phyloP scores from a whole-genome alignment of 331 rosid species.

The Quercus tomentella region DNA sequence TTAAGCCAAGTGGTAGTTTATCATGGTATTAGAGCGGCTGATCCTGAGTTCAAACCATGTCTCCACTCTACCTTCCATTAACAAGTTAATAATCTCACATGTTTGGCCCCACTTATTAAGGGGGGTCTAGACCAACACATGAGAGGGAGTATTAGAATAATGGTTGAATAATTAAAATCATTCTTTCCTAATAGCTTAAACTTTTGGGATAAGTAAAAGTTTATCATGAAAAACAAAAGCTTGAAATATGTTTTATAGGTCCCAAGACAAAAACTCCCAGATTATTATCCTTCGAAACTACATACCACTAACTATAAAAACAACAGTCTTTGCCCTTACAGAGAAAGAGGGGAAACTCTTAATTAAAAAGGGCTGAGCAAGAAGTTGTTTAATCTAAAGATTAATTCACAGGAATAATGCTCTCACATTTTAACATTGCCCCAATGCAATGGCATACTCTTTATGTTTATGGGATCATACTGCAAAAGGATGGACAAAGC shows the following conservation, averaged over 20 bases:
- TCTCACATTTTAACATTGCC: constrained; percentile 9
- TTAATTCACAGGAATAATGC: constrained; percentile 12
- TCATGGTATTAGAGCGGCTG: too few species aligned
- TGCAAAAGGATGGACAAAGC: constrained; percentile 1
- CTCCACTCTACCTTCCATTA: too few species aligned
- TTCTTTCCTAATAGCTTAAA: too few species aligned
- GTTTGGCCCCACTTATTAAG: too few species aligned
- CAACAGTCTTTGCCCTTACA: background rate
- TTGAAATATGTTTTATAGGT: background rate
- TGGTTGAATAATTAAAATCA: too few species aligned
- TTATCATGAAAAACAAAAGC: background rate
- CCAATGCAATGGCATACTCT: background rate
- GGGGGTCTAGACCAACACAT: too few species aligned
- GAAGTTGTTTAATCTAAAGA: background rate
- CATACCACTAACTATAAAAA: background rate
- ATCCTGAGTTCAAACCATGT: too few species aligned
- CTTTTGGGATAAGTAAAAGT: too few species aligned
- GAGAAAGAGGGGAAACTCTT: background rate
- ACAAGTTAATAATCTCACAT: too few species aligned
- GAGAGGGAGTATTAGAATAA: too few species aligned
- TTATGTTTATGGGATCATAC: constrained; percentile 9
- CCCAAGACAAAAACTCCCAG: background rate
- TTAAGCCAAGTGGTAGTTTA: too few species aligned
- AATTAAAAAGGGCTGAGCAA: constrained; percentile 11
- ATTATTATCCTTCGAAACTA: background rate